phyloP scores from a whole-genome alignment of 2,329 filamentous ascomycete species.

The Pseudocercospora eumusae region DNA sequence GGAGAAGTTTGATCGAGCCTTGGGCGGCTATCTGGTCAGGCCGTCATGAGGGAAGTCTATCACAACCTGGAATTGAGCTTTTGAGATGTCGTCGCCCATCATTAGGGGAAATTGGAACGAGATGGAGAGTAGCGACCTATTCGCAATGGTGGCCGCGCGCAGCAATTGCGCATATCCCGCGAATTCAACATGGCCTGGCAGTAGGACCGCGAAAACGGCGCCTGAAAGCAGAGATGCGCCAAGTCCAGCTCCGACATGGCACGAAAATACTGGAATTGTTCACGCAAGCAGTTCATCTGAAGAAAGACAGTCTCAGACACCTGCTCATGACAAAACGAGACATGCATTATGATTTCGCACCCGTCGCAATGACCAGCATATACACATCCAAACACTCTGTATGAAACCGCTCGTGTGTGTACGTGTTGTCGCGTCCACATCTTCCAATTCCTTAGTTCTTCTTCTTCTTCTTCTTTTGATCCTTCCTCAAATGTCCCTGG shows the following conservation, averaged over 20 bases:
- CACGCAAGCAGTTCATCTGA: too few relatives aligned
- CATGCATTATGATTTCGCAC: slow-evolving; percentile 14
- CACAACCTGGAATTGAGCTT: neutral
- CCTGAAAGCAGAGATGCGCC: neutral
- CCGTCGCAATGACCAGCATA: slow-evolving; percentile 28
- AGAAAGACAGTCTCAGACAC: neutral
- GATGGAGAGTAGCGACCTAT: neutral
- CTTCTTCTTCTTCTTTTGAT: too few relatives aligned
- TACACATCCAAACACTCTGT: slow-evolving; percentile 18
- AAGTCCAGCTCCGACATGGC: neutral
- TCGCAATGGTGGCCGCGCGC: too few relatives aligned
- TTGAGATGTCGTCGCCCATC: too few relatives aligned
- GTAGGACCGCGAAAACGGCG: too few relatives aligned
- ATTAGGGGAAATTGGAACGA: too few relatives aligned
- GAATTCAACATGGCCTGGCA: too few relatives aligned
- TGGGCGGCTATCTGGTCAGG: slow-evolving; percentile 40
- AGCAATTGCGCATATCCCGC: neutral
- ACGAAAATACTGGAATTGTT: too few relatives aligned
- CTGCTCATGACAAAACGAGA: neutral
- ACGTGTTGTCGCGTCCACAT: neutral
- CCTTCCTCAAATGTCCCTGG: neutral
- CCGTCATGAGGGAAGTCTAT: slow-evolving; percentile 28
- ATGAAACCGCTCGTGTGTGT: slow-evolving; percentile 7
- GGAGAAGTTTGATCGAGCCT: slow-evolving; percentile 83
- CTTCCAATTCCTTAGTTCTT: neutral